These are phyloP conservation scores for Camellia sinensis DNA, from an alignment of 148 eudicot species.

Conservation along the genomic window DNA sequence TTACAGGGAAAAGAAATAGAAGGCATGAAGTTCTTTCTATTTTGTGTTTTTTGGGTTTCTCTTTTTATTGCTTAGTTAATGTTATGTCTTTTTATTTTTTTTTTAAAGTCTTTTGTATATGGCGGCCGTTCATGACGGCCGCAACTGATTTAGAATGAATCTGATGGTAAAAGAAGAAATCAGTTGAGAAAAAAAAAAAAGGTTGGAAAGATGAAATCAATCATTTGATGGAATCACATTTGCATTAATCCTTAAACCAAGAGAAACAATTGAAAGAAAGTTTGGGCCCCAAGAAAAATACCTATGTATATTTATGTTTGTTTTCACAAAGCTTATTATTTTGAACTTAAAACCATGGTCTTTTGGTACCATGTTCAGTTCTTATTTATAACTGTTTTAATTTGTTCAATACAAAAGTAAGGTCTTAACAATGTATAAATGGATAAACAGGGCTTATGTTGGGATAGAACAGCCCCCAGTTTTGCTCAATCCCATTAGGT, in stretches of 20 bases:
- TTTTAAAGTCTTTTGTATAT: neutral
- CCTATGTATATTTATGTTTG: too few species aligned
- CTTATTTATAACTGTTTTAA: too few species aligned
- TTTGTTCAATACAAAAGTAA: too few species aligned
- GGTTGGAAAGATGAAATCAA: too few species aligned
- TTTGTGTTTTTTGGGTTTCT: neutral
- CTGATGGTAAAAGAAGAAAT: neutral
- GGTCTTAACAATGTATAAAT: neutral
- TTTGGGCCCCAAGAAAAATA: too few species aligned
- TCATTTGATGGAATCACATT: too few species aligned
- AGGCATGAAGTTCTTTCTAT: slow-evolving; percentile 19
- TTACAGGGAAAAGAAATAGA: slow-evolving; percentile 24
- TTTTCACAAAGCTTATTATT: too few species aligned
- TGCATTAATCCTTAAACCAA: too few species aligned
- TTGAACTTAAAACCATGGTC: too few species aligned
- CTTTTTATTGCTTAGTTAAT: neutral
- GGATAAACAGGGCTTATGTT: slow-evolving; percentile 6
- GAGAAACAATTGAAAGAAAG: too few species aligned
- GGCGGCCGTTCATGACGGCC: neutral
- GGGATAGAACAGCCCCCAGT: slow-evolving; percentile 22
- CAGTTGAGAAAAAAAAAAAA: neutral
- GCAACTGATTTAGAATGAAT: neutral
- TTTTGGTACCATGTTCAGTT: too few species aligned
- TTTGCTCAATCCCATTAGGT: slow-evolving; percentile 11
- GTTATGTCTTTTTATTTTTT: neutral